Evolutionary conservation across 2,329 filamentous ascomycete species (phyloP), one percentile per base, ranked within the genome.

Genomic region (Juglanconis oblonga): DNA sequence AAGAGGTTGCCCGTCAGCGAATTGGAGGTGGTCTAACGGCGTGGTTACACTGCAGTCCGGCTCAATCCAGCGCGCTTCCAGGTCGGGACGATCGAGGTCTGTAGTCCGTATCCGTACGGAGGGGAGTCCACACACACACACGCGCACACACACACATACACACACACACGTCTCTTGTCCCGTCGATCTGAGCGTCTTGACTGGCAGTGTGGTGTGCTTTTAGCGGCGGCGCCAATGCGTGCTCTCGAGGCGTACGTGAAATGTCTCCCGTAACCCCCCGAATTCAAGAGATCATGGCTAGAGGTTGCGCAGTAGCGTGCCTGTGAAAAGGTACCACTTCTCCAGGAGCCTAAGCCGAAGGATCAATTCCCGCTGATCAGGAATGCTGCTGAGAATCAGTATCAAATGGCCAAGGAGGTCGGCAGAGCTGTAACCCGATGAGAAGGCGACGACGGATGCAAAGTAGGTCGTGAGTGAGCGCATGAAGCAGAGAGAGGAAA

Each of bases 31-130:
- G 54, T 45, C 51, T 35, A 58, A 11, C 45, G 50, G 17, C 32
- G 42, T 51, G 54, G 58, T 61, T 29, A 57, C 55, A 63, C 61
- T 48, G 51, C 54, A 61, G 51, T 49, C 55, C 54, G 56, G 61
- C 45, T 33, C 49, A 57, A 49, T 17, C 36, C 61, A 60, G 54
- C 44, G 35, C 44, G 33, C 44, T 24, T 31, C 42, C 29, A 55
- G 36, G 33, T 24, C 40, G 5, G 40, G 11, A n/a, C 4, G 9
- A 33, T 6, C 14, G 29, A 31, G 38, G 14, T 32, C 40, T 54
- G 24, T 4, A 9, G 24, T 45, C 5, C 42, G 38, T 42, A 4
- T 24, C 24, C 24, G 24, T 24, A 24, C 24, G 24, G 24, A 24
- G 24, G 24, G 24, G 24, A 24, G 24, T 24, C 24, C 24, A 24